Conservation (phyloP, 2,329 filamentous ascomycete genomes). For the Monilinia fructicola region DNA sequence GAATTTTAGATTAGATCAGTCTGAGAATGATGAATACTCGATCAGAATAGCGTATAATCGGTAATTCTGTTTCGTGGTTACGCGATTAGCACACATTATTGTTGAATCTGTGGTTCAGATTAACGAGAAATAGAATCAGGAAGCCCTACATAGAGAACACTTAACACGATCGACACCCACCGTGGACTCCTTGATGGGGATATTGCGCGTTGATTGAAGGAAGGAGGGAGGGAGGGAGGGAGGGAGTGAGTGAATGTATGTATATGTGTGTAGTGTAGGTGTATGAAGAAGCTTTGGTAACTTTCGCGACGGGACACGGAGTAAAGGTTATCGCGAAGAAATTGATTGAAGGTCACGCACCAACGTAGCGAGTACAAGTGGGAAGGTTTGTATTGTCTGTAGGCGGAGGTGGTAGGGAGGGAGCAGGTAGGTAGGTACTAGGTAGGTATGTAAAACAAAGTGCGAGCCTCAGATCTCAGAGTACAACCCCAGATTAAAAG, state of each 20-base stretch:
- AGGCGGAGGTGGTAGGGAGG: background rate
- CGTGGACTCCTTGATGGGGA: slow-evolving; percentile 8
- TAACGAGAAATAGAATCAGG: background rate
- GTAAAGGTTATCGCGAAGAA: slow-evolving; percentile 14
- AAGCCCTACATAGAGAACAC: slow-evolving; percentile 11
- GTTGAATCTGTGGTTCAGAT: slow-evolving; percentile 6
- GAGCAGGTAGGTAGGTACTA: background rate
- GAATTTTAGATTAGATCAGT: background rate
- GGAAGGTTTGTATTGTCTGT: too few species aligned
- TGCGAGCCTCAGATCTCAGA: too few species aligned
- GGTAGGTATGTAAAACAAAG: too few species aligned
- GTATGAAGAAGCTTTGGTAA: slow-evolving; percentile 11
- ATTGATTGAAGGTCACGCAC: background rate
- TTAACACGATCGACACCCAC: background rate
- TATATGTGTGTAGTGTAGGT: background rate
- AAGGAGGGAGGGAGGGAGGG: slow-evolving; percentile 1
- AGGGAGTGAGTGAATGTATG: too few species aligned
- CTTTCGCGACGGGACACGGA: slow-evolving; percentile 20
- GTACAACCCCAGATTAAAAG: slow-evolving; percentile 5
- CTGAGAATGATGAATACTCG: slow-evolving; percentile 1
- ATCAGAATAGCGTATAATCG: slow-evolving; percentile 1
- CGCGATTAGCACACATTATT: slow-evolving; percentile 16
- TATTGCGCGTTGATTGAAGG: slow-evolving; percentile 9
- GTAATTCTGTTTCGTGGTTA: slow-evolving; percentile 19
- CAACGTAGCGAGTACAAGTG: too few species aligned